Conservation (phyloP, 1,139 yeast genomes). For the Debaryomycetaceae sp. region DNA sequence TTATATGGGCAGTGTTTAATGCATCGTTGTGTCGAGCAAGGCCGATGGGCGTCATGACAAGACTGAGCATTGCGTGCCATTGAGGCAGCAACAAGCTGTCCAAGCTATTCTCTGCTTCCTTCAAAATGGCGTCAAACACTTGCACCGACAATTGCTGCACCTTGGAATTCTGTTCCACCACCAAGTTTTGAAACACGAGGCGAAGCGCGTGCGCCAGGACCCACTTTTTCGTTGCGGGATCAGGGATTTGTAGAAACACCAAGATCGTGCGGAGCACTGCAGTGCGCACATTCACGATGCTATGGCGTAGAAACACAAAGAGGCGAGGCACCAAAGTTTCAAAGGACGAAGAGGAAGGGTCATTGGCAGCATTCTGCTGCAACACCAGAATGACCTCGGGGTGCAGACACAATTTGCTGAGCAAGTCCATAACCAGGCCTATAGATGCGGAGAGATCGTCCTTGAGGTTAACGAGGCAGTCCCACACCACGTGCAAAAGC, state of each 20-base stretch:
- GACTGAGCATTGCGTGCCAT: constrained; percentile 49
- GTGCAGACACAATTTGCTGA: constrained; percentile 81
- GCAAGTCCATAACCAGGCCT: constrained; percentile 90
- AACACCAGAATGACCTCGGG: constrained; percentile 65
- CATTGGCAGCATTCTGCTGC: constrained; percentile 44
- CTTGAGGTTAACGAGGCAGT: constrained; percentile 67
- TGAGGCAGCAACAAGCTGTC: constrained; percentile 37
- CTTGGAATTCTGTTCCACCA: constrained; percentile 77
- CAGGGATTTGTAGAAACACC: constrained; percentile 67
- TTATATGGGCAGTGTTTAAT: constrained; percentile 63
- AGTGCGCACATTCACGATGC: constrained; percentile 82
- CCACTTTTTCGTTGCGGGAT: constrained; percentile 63
- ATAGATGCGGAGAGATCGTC: constrained; percentile 93
- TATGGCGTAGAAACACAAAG: constrained; percentile 88
- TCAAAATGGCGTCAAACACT: constrained; percentile 50
- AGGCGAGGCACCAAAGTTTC: constrained; percentile 77
- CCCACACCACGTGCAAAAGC: constrained; percentile 76
- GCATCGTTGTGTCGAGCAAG: constrained; percentile 79
- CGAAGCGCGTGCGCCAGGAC: constrained; percentile 62
- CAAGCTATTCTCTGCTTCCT: constrained; percentile 37
- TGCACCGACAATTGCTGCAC: constrained; percentile 55
- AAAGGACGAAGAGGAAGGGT: constrained; percentile 39
- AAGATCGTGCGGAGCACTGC: constrained; percentile 75
- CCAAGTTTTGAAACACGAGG: constrained; percentile 72
- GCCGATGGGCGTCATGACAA: constrained; percentile 91